Base-by-base conservation (phyloP, 2,329 filamentous ascomycete genomes). In the Talaromyces sp. region DNA sequence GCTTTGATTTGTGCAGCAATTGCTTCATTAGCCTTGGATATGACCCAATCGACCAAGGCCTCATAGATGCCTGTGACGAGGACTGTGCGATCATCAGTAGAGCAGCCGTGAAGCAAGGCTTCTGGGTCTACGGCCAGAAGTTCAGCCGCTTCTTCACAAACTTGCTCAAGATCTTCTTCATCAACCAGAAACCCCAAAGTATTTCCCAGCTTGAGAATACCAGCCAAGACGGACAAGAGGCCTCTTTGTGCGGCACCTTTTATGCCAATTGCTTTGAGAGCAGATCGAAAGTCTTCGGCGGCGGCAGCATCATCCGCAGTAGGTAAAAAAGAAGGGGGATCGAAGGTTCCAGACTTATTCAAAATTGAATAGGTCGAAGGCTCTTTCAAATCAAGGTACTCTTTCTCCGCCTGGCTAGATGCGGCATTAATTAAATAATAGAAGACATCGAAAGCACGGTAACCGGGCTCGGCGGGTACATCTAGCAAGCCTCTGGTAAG, bases 371-470 rank as follows among this genome's bases (percentile, higher is more conserved):
- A 99, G 43, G 83, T 81, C 3, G 89, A 88, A 2, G 89, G 84
- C 8, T 85, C 80, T 74, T 91, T 89, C 31, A 99, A 81, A 25
- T 88, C 86, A 13, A 99, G 78, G 61, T 92, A 96, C 70, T 97
- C 93, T 57, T 91, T 82, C 75, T 99, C 94, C 1, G 91, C 87
- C 3, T 88, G 85, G 1, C 90, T 94, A 0, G 94, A 96, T 0
- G 89, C 89, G n/a, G 89, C 91, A 0, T 92, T 95, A 41, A 97
- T 81, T 0, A 99, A 84, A 67, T 97, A 97, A 77, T 99, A 97
- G 70, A 99, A 97, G 52, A 96, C 94, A 69, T 99, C 93, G 66
- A 99, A 99, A 3, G 93, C 94, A 62, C 94, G 87, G 73, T 91
- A 91, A 11, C 94, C 94, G 6, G 85, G 69, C 69, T 96, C 86